phyloP scores from a whole-genome alignment of 176 grass and related monocot species.

The Urochloa ruziziensis region DNA sequence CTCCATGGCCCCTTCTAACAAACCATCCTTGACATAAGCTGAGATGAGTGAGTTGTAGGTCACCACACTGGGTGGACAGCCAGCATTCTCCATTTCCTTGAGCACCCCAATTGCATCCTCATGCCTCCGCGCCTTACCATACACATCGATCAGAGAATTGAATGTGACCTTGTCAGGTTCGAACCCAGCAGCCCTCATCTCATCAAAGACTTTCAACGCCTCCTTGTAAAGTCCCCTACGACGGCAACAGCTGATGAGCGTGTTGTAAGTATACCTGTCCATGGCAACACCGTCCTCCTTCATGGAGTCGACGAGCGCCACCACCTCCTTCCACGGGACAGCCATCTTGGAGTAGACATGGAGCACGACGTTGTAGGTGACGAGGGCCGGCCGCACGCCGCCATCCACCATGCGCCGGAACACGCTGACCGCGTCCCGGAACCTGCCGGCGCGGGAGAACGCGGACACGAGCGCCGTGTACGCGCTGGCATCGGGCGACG shows the following conservation, averaged over 20 bases:
- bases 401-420: conserved; percentile 59
- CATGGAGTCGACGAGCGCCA: conserved; percentile 66
- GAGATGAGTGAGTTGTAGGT: conserved; percentile 86
- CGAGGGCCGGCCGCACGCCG: conserved; percentile 56
- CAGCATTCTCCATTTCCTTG: conserved; percentile 64
- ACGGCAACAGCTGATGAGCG: conserved; percentile 85
- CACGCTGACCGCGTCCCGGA: conserved; percentile 56
- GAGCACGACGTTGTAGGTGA: conserved; percentile 92
- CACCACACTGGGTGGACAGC: conserved; percentile 62
- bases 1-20: conserved; percentile 62
- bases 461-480: conserved; percentile 74
- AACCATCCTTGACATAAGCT: conserved; percentile 71
- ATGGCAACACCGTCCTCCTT: conserved; percentile 47
- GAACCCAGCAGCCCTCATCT: conserved; percentile 74
- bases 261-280: conserved; percentile 88
- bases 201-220: conserved; percentile 53
- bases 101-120: conserved; percentile 55
- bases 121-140: conserved; percentile 73
- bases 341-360: conserved; percentile 80
- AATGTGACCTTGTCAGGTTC: conserved; percentile 76
- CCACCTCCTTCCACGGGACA: conserved; percentile 70
- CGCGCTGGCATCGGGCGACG: conserved; percentile 39
- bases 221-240: conserved; percentile 55
- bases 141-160: conserved; percentile 82
- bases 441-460: conserved; percentile 55